Evolutionary conservation across 129 eudicot genomes (phyloP), one percentile per base, ranked within the genome.

Genomic region (Silybum marianum): DNA sequence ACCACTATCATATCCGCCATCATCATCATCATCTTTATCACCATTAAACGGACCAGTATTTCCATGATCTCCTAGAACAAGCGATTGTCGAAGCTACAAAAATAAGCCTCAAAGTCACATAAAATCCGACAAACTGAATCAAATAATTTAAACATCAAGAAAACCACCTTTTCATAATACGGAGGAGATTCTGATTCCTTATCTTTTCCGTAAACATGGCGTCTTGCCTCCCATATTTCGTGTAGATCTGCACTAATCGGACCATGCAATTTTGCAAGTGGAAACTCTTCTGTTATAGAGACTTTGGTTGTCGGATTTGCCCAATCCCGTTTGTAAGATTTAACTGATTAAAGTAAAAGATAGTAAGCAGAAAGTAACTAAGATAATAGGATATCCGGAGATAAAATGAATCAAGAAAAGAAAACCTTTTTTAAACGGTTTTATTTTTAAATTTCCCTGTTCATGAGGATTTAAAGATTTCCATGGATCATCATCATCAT

Each of bases 401-500:
- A 74, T 24, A 48, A 1, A 76, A 30, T 65, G 2, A 76, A 30
- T 65, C 80, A 76, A 60, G 69, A 72, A 51, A 26, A 69, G 11
- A 65, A 84, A 58, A 95, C 99, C 93, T 91, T 87, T 91, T 82
- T 78, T 89, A 44, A 88, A 93, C 63, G 98, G 97, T 81, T 91
- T 95, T 32, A 95, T 84, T 91, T 89, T 93, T 88, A 95, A 80
- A 78, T 85, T 93, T 46, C 99, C 99, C 32, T 82, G 90, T 81
- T 93, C 99, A 86, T 95, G 99, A 66, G 98, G 99, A 82, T 95
- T 93, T 73, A 95, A 84, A 73, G 97, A 97, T 83, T 93, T 93
- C 98, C 98, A 93, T 68, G 98, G 98, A 88, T 95, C 97, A 46
- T 90, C 90, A 13, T 80, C 89, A 3, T 85, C 91, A 88, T 95